Percentiles rank a stretch among this genome's conserved stretches.
phyloP scores from a whole-genome alignment of 106 monocot species.

The Vanilla planifolia region DNA sequence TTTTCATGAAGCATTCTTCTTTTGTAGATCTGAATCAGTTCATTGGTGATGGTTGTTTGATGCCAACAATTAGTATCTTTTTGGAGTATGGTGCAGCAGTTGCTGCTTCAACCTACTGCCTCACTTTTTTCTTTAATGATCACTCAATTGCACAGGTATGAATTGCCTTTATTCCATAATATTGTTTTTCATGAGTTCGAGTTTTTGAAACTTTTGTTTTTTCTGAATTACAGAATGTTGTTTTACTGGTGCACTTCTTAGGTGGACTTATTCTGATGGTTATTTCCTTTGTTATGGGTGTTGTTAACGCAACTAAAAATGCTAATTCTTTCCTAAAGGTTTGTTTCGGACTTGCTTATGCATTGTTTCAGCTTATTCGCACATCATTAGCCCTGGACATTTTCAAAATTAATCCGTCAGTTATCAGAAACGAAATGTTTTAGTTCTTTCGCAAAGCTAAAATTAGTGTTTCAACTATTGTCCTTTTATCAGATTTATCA shows the following conservation, averaged over 20 bases:
- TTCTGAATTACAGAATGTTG: slow-evolving; percentile 58
- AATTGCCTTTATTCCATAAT: neutral
- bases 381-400: too few relatives aligned
- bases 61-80: slow-evolving; percentile 66
- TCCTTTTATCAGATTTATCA: too few relatives aligned
- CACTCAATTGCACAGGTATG: slow-evolving; percentile 83
- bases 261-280: slow-evolving; percentile 88
- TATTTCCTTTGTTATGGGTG: slow-evolving; percentile 85
- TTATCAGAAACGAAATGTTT: too few relatives aligned
- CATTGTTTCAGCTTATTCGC: neutral
- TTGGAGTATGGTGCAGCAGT: slow-evolving; percentile 74
- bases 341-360: neutral
- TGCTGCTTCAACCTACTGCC: slow-evolving; percentile 85
- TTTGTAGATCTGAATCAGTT: slow-evolving; percentile 67
- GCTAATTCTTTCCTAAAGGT: slow-evolving; percentile 78
- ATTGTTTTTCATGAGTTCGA: neutral
- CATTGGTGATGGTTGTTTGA: slow-evolving; percentile 61
- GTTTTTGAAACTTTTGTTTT: slow-evolving; percentile 9
- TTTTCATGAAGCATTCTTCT: slow-evolving; percentile 5
- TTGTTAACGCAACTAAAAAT: slow-evolving; percentile 55
- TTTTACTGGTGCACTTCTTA: slow-evolving; percentile 85
- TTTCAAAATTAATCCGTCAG: too few relatives aligned
- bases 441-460: too few relatives aligned
- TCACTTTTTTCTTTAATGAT: slow-evolving; percentile 88
- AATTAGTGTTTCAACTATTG: too few relatives aligned